Base-by-base conservation (phyloP, 208 protist genomes). In the Acanthamoeba polyphaga region DNA sequence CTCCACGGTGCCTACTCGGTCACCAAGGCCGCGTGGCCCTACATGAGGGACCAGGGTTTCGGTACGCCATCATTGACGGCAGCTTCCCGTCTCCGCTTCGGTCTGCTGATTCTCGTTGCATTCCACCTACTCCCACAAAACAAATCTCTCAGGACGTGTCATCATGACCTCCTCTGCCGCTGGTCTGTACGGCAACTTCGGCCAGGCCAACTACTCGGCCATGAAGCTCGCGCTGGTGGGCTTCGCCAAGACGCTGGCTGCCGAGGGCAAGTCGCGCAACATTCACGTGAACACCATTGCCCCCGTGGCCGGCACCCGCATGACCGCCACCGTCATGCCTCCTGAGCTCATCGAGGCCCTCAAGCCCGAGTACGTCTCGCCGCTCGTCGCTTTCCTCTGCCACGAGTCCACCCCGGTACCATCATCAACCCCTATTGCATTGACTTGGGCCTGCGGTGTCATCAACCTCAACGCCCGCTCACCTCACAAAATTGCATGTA, bases 131-230 rank as follows among this genome's bases (percentile, higher is more conserved):
- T 7, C 53, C 10, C 17, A 58, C n/a, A 22, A 12, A 58, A 22
- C 53, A 12, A 22, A 38, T 38, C 15, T 58, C 0, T 22, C 80
- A 93, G 80, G 70, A 0, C 78, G 96, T 55, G 95, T 98, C 91
- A 96, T 98, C 58, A 98, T 97, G 95, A 97, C 96, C 0, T 51
- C 95, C 15, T 96, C 95, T 2, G 95, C 96, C 9, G 96, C 96
- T 17, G 97, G 97, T 58, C 62, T 98, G 32, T 98, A 97, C 66
- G 97, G 97, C 88, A 97, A 98, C 94, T 96, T 97, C 82, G 97
- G 97, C 27, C 97, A 97, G 94, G 93, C 94, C 13, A 97, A 96
- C 84, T 97, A 97, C 90, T 93, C 70, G 43, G 66, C 94, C 10
- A 70, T 82, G 24, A 97, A 97, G 66, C 78, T 96, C 60, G 96